Base-by-base conservation (phyloP, 2,329 filamentous ascomycete species). In the Sporothrix luriei region DNA sequence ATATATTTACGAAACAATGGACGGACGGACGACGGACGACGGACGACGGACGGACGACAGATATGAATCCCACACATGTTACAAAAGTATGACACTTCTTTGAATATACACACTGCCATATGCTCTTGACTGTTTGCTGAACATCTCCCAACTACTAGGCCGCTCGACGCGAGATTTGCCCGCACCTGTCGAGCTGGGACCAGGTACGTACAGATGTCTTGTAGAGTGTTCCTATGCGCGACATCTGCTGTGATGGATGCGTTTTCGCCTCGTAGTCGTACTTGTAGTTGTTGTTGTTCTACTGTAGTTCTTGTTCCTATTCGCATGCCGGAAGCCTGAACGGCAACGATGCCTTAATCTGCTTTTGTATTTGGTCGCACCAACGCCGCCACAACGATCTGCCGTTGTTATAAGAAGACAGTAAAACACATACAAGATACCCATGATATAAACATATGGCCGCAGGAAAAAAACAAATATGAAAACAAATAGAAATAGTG, bases 381-480 rank as follows among this genome's bases (percentile, higher is more conserved):
- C 52, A 68, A 68, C 66, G 66, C 66, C 66, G 14, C 21, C 1
- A 48, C 52, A 40, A 68, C 61, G 46, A 24, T 64, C 66, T 40
- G 29, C 52, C 49, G 49, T 57, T 29, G 65, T 57, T 48, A 38
- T n/a, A 33, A 33, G n/a, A 46, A 33, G 24, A 59, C 49, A 46
- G 49, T 3, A 51, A 38, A 55, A 21, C 33, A 7, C 9, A 10
- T 5, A 43, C 11, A 40, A 38, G 9, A 55, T 46, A 55, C 49
- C 64, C 64, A 66, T 54, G 49, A 66, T 43, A 66, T 29, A 66
- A 66, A 46, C 33, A 54, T 46, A 29, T 66, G 49, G 48, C 48
- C 54, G 54, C 54, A 55, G 52, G 24, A 4, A 61, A 46, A 46
- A 13, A 43, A 43, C 5, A 40, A 40, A 40, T 10, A 40, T 4